Evolutionary conservation across 2,329 filamentous ascomycete genomes (phyloP).

Genomic region (Dendrostoma leiphaemia): DNA sequence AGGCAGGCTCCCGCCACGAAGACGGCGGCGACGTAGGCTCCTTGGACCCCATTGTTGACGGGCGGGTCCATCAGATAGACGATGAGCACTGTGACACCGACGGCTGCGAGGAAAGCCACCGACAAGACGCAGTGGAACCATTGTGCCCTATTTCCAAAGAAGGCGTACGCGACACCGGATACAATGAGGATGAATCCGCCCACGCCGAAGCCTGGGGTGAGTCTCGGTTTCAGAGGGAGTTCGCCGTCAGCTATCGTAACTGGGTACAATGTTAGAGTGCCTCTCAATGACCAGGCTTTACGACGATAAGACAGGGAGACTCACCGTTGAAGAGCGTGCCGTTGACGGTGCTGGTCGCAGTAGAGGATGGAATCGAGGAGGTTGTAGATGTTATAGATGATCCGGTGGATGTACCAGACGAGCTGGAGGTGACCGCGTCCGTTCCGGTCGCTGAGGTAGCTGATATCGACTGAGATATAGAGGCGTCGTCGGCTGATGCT

Average conservation of each 20-base stretch:
- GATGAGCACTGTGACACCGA: conserved; percentile 79
- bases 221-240: conserved; percentile 68
- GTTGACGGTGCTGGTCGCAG: conserved; percentile 10
- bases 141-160: conserved; percentile 81
- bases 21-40: conserved; percentile 79
- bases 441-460: background rate
- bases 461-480: conserved; percentile 4
- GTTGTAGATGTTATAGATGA: background rate
- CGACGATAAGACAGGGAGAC: background rate
- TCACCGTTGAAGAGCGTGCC: conserved; percentile 10
- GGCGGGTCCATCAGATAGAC: conserved; percentile 85
- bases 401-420: background rate
- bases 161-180: conserved; percentile 66
- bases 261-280: conserved; percentile 22
- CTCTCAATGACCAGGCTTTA: background rate
- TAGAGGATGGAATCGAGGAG: background rate
- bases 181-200: conserved; percentile 74
- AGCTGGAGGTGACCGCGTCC: background rate
- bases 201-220: conserved; percentile 81
- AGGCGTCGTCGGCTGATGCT: background rate
- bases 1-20: conserved; percentile 71
- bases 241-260: conserved; percentile 46
- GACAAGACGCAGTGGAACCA: conserved; percentile 81
- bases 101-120: conserved; percentile 66
- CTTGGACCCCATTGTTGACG: conserved; percentile 73